Percentiles rank a stretch among this genome's conserved stretches.
Evolutionary conservation across 768 basidiomycete genomes (phyloP).

Genomic region (Serendipita vermifera): DNA sequence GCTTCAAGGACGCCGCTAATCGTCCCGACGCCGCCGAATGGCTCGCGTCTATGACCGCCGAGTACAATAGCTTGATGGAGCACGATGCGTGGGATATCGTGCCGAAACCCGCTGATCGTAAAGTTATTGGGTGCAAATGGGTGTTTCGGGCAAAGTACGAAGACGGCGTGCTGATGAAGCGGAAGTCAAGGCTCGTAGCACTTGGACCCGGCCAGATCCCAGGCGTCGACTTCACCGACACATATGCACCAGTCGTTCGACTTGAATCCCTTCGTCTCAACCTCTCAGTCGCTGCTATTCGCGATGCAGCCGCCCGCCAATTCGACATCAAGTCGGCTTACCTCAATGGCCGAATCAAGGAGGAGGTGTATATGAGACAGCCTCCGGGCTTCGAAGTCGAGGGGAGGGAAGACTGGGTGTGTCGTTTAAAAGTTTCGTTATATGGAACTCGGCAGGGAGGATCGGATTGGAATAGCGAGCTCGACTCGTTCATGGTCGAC

Average conservation of each 20-base stretch:
- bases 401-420: neutral
- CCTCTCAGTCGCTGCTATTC: neutral
- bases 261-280: constrained; percentile 2
- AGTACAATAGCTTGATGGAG: no score
- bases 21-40: no score
- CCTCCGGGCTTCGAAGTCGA: neutral
- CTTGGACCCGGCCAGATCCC: constrained; percentile 1
- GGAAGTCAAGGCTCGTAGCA: constrained; percentile 11
- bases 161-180: no score
- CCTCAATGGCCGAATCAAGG: constrained; percentile 4
- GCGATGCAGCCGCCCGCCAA: neutral
- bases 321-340: constrained; percentile 12
- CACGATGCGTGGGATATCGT: no score
- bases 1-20: no score
- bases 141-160: no score
- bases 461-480: constrained; percentile 13
- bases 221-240: constrained; percentile 9
- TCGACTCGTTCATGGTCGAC: constrained; percentile 5
- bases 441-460: constrained; percentile 16
- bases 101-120: no score
- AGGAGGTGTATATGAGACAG: constrained; percentile 8
- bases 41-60: no score
- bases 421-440: constrained; percentile 2
- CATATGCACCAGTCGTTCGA: constrained; percentile 10
- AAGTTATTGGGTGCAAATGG: no score